Base-by-base conservation (phyloP, 371 early-diverging fungal species). In the Dipsacomyces acuminosporus region DNA sequence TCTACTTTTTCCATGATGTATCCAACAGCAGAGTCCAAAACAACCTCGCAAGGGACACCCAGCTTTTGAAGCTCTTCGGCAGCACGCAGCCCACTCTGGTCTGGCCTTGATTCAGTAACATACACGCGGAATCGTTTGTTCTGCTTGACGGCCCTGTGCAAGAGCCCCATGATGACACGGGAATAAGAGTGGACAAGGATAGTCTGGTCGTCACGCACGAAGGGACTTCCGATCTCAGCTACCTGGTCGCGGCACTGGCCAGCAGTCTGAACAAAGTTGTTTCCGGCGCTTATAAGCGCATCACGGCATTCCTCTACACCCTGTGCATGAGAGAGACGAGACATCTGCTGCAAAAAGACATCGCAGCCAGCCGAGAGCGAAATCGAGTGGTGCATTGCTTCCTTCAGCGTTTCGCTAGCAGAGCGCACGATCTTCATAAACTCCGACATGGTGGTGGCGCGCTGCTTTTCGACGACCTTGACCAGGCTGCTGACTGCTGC, bases 161-260 rank as follows among this genome's bases (percentile, higher is more conserved):
- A 72, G 9, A 93, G 62, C 25, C 80, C 73, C 85, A 94, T 91
- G 24, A 96, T 91, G 3, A 93, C 93, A 22, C 96, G 85, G 23
- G 96, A 96, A 62, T 92, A 94, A 21, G 94, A 91, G 72, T 96
- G 96, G 7, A 96, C 82, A n/a, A 98, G 76, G 52, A 98, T 84
- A 8, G 83, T 83, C 77, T 81, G 78, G 65, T 91, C 88, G 60
- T 94, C 94, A 60, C 87, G 84, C 56, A 96, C 87, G 61, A 94
- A 92, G 48, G 88, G 85, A 17, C 85, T 76, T n/a, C 92, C 96
- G 46, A 86, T 69, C 43, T 80, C 82, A 4, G 94, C 93, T 44
- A 93, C 88, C 54, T 78, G 79, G 33, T 86, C 80, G 36, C 93
- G 81, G 47, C 81, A 84, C 25, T 72, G 74, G 23, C 77, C 78